phyloP scores from a whole-genome alignment of 306 rosid genomes.

The Begonia loranthoides region DNA sequence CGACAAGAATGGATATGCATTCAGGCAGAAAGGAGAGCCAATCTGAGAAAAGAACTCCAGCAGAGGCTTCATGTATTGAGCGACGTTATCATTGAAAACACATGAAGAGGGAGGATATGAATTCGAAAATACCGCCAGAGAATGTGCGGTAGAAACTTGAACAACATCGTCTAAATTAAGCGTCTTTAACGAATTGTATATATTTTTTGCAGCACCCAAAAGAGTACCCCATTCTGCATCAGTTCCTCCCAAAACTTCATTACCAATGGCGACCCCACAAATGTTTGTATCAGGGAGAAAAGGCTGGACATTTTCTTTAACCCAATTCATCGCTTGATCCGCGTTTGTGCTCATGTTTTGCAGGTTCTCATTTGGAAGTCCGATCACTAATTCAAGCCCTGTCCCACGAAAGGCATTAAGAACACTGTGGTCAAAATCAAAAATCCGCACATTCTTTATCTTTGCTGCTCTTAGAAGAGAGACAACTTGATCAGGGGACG shows the following conservation, averaged over 20 bases:
- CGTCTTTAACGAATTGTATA: conserved; percentile 49
- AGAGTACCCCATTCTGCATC: conserved; percentile 49
- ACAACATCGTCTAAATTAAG: conserved; percentile 40
- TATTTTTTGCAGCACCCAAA: conserved; percentile 68
- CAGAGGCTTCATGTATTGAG: conserved; percentile 78
- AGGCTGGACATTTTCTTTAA: conserved; percentile 69
- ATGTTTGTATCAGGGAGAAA: conserved; percentile 67
- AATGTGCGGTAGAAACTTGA: conserved; percentile 68
- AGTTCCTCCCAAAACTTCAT: conserved; percentile 68
- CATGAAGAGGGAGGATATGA: conserved; percentile 94
- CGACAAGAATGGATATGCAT: conserved; percentile 77
- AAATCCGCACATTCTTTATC: conserved; percentile 77
- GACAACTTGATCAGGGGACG: conserved; percentile 83
- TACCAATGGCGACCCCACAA: conserved; percentile 79
- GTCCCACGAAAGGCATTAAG: conserved; percentile 79
- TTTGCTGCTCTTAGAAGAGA: conserved; percentile 80
- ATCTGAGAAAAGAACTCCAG: conserved; percentile 68
- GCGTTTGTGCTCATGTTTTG: conserved; percentile 64
- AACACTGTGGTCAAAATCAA: conserved; percentile 84
- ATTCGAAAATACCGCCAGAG: conserved; percentile 57
- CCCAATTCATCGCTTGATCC: conserved; percentile 81
- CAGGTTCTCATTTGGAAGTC: conserved; percentile 57
- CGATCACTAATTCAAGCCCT: conserved; percentile 79
- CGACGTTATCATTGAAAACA: conserved; percentile 43
- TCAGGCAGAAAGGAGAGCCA: conserved; percentile 90